phyloP scores from a whole-genome alignment of 2,329 filamentous ascomycete species.

The Stagonosporopsis chrysanthemi region DNA sequence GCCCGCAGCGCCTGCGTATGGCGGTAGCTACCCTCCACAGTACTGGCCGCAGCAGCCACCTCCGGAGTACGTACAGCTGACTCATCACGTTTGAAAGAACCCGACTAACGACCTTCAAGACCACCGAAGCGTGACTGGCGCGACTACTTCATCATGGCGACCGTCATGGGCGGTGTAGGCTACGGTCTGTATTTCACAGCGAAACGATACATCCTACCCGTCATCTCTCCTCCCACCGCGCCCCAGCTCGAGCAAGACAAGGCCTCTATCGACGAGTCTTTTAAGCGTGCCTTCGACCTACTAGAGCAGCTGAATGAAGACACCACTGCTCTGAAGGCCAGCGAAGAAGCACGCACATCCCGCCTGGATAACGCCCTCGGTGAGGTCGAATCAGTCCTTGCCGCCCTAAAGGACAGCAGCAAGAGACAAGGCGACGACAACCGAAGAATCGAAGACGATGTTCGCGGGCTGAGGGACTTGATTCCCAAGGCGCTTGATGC shows the following conservation, averaged over 20 bases:
- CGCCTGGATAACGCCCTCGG: constrained; percentile 80
- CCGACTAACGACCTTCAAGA: constrained; percentile 32
- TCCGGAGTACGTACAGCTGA: constrained; percentile 55
- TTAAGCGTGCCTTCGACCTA: constrained; percentile 87
- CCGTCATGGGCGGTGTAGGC: constrained; percentile 85
- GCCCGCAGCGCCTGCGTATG: constrained; percentile 57
- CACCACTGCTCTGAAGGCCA: constrained; percentile 84
- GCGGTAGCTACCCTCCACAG: constrained; percentile 58
- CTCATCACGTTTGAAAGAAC: background rate
- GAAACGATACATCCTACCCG: constrained; percentile 86
- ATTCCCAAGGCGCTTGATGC: constrained; percentile 89
- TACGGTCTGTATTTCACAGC: constrained; percentile 89
- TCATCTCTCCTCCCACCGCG: constrained; percentile 91
- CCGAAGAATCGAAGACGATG: constrained; percentile 83
- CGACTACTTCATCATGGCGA: constrained; percentile 99
- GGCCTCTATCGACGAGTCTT: constrained; percentile 87
- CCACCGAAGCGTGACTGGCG: constrained; percentile 89
- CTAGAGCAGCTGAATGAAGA: constrained; percentile 93
- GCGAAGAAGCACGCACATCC: constrained; percentile 84
- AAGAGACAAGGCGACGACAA: constrained; percentile 86
- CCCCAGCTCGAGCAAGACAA: constrained; percentile 96
- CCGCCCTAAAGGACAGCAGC: constrained; percentile 81
- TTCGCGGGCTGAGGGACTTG: constrained; percentile 79
- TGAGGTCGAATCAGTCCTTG: constrained; percentile 84
- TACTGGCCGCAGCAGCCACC: constrained; percentile 63